phyloP scores from a whole-genome alignment of 768 basidiomycete species.

The Phaeotremella skinneri region DNA sequence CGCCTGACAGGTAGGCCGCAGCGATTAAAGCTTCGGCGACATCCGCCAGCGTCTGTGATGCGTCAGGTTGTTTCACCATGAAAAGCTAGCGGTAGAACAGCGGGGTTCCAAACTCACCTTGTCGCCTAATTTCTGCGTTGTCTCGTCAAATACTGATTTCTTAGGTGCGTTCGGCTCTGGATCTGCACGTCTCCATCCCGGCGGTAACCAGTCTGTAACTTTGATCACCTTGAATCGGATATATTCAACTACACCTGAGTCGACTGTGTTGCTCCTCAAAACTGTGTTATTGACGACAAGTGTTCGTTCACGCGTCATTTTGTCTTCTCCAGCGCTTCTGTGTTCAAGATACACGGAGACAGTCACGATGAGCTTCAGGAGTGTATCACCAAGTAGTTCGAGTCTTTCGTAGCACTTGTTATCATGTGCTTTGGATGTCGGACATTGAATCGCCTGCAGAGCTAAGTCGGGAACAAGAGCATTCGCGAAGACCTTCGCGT shows the following conservation, averaged over 20 bases:
- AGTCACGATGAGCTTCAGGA: constrained; percentile 33
- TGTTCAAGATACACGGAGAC: constrained; percentile 15
- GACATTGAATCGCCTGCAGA: constrained; percentile 23
- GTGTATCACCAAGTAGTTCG: constrained; percentile 38
- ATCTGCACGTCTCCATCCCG: constrained; percentile 14
- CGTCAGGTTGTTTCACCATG: not conserved
- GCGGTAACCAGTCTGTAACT: constrained; percentile 27
- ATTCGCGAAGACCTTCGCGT: constrained; percentile 9
- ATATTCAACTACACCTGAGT: constrained; percentile 22
- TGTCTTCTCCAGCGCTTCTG: constrained; percentile 5
- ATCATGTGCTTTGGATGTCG: constrained; percentile 1
- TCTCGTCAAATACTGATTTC: not conserved
- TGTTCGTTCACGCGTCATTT: constrained; percentile 17
- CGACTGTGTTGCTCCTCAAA: constrained; percentile 13
- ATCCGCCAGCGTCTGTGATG: constrained; percentile 34
- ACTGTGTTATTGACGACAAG: constrained; percentile 26
- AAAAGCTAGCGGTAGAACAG: too few species aligned
- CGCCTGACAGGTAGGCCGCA: constrained; percentile 28
- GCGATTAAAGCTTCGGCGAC: constrained; percentile 39
- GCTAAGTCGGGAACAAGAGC: constrained; percentile 6
- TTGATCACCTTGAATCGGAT: constrained; percentile 12
- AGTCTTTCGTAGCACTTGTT: constrained; percentile 32
- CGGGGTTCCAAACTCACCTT: constrained; percentile 36
- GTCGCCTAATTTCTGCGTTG: constrained; percentile 26
- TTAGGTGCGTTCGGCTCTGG: not conserved